Conservation (phyloP, 2,329 filamentous ascomycete genomes). For the Apiospora koreana region DNA sequence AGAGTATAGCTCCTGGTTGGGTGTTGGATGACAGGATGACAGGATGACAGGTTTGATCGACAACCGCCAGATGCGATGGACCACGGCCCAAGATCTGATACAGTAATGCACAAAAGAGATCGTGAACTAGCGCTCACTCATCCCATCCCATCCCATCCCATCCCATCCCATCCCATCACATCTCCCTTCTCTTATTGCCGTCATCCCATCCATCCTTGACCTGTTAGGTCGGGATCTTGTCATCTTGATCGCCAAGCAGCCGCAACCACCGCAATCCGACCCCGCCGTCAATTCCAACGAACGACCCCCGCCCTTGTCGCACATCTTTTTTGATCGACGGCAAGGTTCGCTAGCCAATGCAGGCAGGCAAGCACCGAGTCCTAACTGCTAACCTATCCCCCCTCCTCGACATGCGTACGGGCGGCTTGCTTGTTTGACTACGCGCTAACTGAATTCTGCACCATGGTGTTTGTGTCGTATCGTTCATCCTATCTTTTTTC, state of each 20-base stretch:
- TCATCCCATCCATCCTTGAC: background rate
- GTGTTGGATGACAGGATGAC: background rate
- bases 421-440: background rate
- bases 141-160: background rate
- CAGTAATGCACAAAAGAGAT: background rate
- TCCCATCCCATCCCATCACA: background rate
- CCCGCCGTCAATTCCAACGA: background rate
- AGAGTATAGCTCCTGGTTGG: background rate
- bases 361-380: background rate
- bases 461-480: background rate
- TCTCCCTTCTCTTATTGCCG: background rate
- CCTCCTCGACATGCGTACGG: background rate
- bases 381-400: background rate
- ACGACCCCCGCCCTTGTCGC: conserved; percentile 12
- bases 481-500: background rate
- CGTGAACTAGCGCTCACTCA: background rate
- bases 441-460: background rate
- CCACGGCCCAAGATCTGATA: conserved; percentile 1
- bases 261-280: background rate
- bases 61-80: background rate
- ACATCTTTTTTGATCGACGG: conserved; percentile 16
- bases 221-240: background rate
- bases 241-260: background rate
- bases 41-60: conserved; percentile 7
- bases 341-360: conserved; percentile 3